phyloP scores from a whole-genome alignment of 805 yeast species.

The Metschnikowia sp. region DNA sequence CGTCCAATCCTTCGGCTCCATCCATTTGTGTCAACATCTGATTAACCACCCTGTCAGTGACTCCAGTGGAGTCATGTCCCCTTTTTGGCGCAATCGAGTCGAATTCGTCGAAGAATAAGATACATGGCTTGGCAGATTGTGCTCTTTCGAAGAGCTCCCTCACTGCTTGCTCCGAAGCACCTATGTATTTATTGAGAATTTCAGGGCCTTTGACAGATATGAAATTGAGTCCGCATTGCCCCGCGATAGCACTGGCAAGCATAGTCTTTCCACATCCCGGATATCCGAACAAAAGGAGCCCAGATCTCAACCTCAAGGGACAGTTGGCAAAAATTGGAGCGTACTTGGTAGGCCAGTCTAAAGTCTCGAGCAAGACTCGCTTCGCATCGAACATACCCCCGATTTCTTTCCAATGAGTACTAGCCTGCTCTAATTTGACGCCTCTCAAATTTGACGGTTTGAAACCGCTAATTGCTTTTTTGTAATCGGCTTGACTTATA shows the following conservation, averaged over 20 bases:
- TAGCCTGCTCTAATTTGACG: conserved; percentile 76
- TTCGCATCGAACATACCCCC: conserved; percentile 86
- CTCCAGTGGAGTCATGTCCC: conserved; percentile 97
- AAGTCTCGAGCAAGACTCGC: conserved; percentile 70
- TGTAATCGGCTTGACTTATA: conserved; percentile 40
- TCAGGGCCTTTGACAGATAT: conserved; percentile 96
- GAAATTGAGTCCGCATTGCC: conserved; percentile 90
- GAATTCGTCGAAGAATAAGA: conserved; percentile 90
- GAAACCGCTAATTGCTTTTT: conserved; percentile 60
- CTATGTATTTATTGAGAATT: conserved; percentile 89
- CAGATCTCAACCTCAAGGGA: conserved; percentile 84
- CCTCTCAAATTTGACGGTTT: conserved; percentile 83
- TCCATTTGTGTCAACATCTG: conserved; percentile 98
- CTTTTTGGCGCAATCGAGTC: conserved; percentile 97
- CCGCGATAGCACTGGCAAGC: conserved; percentile 88
- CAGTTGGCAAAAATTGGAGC: conserved; percentile 92
- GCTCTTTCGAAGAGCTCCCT: conserved; percentile 93
- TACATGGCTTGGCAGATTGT: conserved; percentile 90
- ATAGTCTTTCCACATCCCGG: conserved; percentile 98
- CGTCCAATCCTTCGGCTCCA: conserved; percentile 97
- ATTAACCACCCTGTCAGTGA: conserved; percentile 95
- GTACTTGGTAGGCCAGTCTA: conserved; percentile 96
- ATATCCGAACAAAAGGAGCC: conserved; percentile 86
- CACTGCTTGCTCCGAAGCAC: conserved; percentile 94
- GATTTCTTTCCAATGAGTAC: conserved; percentile 78